These are phyloP conservation scores for Pythium oligandrum DNA, from an alignment of 352 stramenopile genomes.

Conservation along the genomic window DNA sequence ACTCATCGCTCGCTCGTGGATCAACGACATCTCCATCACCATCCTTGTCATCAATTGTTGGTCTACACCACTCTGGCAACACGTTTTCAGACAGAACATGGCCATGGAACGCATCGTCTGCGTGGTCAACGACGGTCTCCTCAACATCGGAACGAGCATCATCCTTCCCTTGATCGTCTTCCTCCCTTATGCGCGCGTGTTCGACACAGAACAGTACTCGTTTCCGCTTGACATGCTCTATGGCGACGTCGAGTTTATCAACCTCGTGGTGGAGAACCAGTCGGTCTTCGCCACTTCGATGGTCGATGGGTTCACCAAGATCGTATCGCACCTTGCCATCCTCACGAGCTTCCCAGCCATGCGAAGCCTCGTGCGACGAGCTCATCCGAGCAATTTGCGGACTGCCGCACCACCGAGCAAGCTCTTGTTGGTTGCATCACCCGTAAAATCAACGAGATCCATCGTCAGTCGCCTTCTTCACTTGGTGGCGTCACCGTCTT, in stretches of 20 bases:
- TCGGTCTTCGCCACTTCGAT: neutral
- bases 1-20: constrained; percentile 3
- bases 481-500: neutral
- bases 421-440: neutral
- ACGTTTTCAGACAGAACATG: neutral
- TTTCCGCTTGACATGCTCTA: neutral
- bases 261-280: constrained; percentile 1
- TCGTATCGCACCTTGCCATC: constrained; percentile 1
- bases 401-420: neutral
- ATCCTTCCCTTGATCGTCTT: neutral
- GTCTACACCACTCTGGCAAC: constrained; percentile 19
- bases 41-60: constrained; percentile 19
- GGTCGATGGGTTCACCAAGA: neutral
- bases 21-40: constrained; percentile 21
- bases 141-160: neutral
- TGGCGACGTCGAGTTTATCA: constrained; percentile 1
- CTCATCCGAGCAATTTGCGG: neutral
- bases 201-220: neutral
- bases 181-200: neutral
- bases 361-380: neutral
- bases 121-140: neutral
- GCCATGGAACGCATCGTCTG: neutral
- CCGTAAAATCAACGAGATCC: neutral
- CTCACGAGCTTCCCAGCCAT: neutral
- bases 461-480: neutral